Evolutionary conservation across 345 rosid species (phyloP).

Genomic region (Litchi chinensis): DNA sequence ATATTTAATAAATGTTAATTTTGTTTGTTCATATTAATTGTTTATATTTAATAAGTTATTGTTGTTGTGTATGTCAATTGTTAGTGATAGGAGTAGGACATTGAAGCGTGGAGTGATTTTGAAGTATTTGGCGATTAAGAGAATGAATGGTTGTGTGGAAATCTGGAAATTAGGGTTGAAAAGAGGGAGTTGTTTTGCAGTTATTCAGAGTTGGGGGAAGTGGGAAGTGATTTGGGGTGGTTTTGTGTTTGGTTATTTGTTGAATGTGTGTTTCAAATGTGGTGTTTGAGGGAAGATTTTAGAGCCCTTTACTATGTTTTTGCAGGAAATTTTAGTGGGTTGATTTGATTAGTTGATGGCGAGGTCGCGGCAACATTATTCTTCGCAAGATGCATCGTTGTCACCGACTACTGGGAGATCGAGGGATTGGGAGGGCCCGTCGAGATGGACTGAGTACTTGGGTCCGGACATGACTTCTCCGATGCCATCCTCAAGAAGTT

Average conservation of each 20-base stretch:
- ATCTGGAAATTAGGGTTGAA: constrained; percentile 9
- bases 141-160: neutral
- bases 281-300: too few relatives aligned
- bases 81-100: neutral
- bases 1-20: too few relatives aligned
- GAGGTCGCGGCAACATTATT: constrained; percentile 59
- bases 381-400: constrained; percentile 51
- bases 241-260: neutral
- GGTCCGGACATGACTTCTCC: constrained; percentile 74
- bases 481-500: constrained; percentile 41
- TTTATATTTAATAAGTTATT: neutral
- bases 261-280: neutral
- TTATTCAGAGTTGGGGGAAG: neutral
- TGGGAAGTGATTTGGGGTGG: neutral
- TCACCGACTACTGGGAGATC: constrained; percentile 69
- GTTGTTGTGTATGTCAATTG: neutral
- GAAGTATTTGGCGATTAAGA: neutral
- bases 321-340: neutral
- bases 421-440: constrained; percentile 92
- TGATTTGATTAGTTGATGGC: constrained; percentile 49
- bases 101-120: neutral
- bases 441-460: constrained; percentile 93
- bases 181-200: too few relatives aligned
- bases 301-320: neutral
- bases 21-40: too few relatives aligned